Evolutionary conservation across 2,329 filamentous ascomycete species (phyloP).

Genomic region (Chlorencoelia australis): DNA sequence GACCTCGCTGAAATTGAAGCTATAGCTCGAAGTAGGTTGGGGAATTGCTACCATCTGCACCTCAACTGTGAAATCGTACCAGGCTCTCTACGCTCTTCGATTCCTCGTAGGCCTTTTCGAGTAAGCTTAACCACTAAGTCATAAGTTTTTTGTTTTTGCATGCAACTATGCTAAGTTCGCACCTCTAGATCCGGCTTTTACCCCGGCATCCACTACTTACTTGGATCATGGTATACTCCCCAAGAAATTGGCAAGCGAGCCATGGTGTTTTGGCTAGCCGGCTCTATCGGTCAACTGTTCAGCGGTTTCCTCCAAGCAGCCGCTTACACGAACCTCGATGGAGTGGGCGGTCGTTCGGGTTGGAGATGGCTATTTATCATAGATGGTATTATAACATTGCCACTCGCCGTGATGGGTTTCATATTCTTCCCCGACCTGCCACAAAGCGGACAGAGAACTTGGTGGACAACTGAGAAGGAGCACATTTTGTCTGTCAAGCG

Average conservation of each 20-base stretch:
- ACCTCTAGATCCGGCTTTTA: slow-evolving; percentile 29
- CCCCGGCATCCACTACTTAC: slow-evolving; percentile 44
- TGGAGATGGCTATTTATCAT: slow-evolving; percentile 36
- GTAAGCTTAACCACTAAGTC: slow-evolving; percentile 14
- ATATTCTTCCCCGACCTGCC: slow-evolving; percentile 29
- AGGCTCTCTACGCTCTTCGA: slow-evolving; percentile 28
- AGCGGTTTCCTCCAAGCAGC: slow-evolving; percentile 35
- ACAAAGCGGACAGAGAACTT: slow-evolving; percentile 26
- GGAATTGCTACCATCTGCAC: slow-evolving; percentile 17
- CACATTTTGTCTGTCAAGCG: slow-evolving; percentile 16
- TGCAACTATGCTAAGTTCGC: neutral
- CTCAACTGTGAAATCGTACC: slow-evolving; percentile 24
- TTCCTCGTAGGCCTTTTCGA: slow-evolving; percentile 28
- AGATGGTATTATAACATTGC: slow-evolving; percentile 26
- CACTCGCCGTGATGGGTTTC: slow-evolving; percentile 22
- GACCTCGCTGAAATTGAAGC: slow-evolving; percentile 9
- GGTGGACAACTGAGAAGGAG: slow-evolving; percentile 22
- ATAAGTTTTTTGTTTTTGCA: too few relatives aligned
- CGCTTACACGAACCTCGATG: slow-evolving; percentile 32
- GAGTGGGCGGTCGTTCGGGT: slow-evolving; percentile 28
- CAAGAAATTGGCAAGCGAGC: slow-evolving; percentile 32
- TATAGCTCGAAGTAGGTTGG: slow-evolving; percentile 18
- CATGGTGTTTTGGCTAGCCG: slow-evolving; percentile 49
- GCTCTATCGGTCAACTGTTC: slow-evolving; percentile 41
- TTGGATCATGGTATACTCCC: slow-evolving; percentile 45